These are phyloP conservation scores for Centrapalus pauciflorus DNA, from an alignment of 129 eudicot species.

Conservation along the genomic window DNA sequence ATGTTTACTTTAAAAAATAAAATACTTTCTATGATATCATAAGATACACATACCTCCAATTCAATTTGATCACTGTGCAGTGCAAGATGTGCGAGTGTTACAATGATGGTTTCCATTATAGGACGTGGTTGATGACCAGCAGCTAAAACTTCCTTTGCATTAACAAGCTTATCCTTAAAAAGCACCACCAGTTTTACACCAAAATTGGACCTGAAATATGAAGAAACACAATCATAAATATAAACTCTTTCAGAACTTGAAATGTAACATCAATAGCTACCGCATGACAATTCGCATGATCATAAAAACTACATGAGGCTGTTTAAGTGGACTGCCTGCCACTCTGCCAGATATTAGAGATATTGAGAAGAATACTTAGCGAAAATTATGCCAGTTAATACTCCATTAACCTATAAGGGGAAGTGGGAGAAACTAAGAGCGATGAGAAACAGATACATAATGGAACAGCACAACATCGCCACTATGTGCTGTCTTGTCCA, in stretches of 20 bases:
- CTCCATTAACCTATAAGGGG: neutral
- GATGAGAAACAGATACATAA: neutral
- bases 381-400: neutral
- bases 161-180: conserved; percentile 53
- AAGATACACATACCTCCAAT: conserved; percentile 59
- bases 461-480: too few relatives aligned
- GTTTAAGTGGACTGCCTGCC: too few relatives aligned
- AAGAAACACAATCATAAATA: neutral
- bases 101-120: conserved; percentile 64
- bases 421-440: neutral
- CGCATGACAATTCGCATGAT: conserved; percentile 1
- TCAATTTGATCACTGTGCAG: conserved; percentile 80
- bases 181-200: conserved; percentile 52
- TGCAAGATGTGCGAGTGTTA: conserved; percentile 81
- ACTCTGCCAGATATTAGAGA: neutral
- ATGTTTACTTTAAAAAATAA: neutral
- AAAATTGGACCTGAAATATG: conserved; percentile 72
- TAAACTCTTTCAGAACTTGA: neutral
- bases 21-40: neutral
- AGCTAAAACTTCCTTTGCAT: conserved; percentile 64
- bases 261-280: neutral
- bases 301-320: neutral
- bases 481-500: too few relatives aligned
- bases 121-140: conserved; percentile 74
- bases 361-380: neutral